phyloP scores from a whole-genome alignment of 257 asterid species.

The Anisodus tanguticus region DNA sequence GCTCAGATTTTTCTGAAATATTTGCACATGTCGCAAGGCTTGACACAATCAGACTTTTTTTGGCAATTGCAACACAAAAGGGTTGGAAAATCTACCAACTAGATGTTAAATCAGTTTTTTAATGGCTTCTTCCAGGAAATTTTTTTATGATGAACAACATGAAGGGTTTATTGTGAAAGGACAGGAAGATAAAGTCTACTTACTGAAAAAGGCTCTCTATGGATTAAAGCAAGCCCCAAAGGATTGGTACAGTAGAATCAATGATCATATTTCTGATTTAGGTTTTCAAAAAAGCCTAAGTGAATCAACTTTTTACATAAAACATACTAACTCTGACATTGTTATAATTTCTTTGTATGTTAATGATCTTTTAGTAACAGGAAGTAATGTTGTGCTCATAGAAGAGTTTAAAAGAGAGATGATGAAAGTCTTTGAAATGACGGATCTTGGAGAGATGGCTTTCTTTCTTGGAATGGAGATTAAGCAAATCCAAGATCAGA shows the following conservation, averaged over 20 bases:
- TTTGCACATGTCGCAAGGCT: too few relatives aligned
- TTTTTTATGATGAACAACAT: neutral
- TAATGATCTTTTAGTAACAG: conserved; percentile 8
- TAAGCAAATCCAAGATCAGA: too few relatives aligned
- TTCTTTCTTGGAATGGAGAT: too few relatives aligned
- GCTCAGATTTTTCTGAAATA: too few relatives aligned
- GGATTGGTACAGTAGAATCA: neutral
- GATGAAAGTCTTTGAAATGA: too few relatives aligned
- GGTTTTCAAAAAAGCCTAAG: neutral
- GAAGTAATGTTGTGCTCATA: neutral
- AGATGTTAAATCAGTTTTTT: neutral
- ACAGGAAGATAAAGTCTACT: too few relatives aligned
- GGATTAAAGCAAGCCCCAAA: neutral
- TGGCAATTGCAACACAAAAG: too few relatives aligned
- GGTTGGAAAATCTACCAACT: too few relatives aligned
- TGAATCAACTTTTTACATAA: neutral
- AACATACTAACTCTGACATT: neutral
- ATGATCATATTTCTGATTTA: neutral
- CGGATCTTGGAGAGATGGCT: too few relatives aligned
- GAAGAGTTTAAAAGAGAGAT: neutral
- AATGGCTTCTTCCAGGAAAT: neutral
- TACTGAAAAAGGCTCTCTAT: neutral
- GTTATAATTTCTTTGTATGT: neutral
- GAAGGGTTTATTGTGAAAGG: neutral
- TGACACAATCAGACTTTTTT: too few relatives aligned